Evolutionary conservation across 2,329 filamentous ascomycete genomes (phyloP).

Genomic region (Clonostachys byssicola): DNA sequence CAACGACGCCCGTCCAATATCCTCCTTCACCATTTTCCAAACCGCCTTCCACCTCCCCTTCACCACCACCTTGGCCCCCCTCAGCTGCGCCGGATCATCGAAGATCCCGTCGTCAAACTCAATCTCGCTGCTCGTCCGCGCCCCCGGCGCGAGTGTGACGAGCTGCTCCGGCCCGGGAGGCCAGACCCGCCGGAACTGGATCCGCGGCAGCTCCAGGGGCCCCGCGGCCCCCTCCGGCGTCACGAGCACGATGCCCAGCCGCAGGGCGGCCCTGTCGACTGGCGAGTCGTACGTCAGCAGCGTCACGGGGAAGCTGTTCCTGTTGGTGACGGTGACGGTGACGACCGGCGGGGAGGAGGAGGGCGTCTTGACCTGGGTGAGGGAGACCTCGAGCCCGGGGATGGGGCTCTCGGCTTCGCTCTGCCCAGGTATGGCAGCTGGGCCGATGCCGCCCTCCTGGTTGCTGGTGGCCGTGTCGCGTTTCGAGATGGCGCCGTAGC

Average conservation of each 20-base stretch:
- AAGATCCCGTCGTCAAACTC: conserved; percentile 29
- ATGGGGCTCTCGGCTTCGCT: neutral
- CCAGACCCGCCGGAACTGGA: conserved; percentile 33
- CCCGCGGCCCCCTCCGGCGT: conserved; percentile 22
- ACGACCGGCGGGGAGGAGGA: conserved; percentile 19
- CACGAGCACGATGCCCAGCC: conserved; percentile 34
- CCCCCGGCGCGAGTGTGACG: conserved; percentile 24
- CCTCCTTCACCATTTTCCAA: conserved; percentile 15
- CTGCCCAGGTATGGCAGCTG: too few species aligned
- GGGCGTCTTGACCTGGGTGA: conserved; percentile 12
- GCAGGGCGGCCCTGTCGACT: conserved; percentile 34
- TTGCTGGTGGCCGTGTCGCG: too few species aligned
- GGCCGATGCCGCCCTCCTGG: too few species aligned
- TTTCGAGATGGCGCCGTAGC: too few species aligned
- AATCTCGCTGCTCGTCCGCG: conserved; percentile 16
- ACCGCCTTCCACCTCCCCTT: conserved; percentile 30
- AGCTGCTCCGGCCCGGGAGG: conserved; percentile 30
- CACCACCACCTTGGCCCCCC: conserved; percentile 22
- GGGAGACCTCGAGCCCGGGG: conserved; percentile 8
- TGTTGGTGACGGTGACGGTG: conserved; percentile 32
- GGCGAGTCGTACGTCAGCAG: conserved; percentile 38
- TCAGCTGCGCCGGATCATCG: conserved; percentile 22
- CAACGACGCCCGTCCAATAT: conserved; percentile 9
- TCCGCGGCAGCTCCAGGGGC: conserved; percentile 27
- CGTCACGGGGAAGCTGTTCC: conserved; percentile 27